Evolutionary conservation across 2,329 filamentous ascomycete species (phyloP).

Genomic region (Aspergillus versicolor): DNA sequence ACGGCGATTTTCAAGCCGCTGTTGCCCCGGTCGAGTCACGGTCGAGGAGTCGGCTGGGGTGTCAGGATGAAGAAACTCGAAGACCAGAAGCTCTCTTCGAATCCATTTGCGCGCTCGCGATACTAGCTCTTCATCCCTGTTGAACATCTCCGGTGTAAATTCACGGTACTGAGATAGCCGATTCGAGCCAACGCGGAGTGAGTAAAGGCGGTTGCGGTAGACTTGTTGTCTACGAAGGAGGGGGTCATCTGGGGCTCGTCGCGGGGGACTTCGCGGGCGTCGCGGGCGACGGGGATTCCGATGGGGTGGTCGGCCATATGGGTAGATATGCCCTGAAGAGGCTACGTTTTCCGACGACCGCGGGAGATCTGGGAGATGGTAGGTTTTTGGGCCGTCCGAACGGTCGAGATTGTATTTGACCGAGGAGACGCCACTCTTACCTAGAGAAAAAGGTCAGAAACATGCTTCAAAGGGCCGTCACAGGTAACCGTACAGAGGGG

Average conservation of each 20-base stretch:
- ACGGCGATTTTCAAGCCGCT: conserved; percentile 43
- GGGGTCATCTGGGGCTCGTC: conserved; percentile 40
- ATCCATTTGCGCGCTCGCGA: conserved; percentile 79
- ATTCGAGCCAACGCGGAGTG: conserved; percentile 80
- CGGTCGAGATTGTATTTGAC: conserved; percentile 66
- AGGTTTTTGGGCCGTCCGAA: conserved; percentile 56
- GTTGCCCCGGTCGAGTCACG: conserved; percentile 28
- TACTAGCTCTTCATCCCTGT: conserved; percentile 64
- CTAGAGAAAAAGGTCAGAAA: conserved; percentile 29
- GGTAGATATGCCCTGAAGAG: conserved; percentile 1
- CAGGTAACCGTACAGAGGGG: conserved; percentile 67
- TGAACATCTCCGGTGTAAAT: conserved; percentile 67
- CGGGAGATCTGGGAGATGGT: conserved; percentile 47
- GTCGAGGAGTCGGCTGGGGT: conserved; percentile 22
- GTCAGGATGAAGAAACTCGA: conserved; percentile 64
- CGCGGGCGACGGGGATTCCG: conserved; percentile 20
- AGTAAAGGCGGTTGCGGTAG: conserved; percentile 71
- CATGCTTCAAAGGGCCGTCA: not conserved
- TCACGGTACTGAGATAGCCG: conserved; percentile 73
- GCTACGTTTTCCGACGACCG: conserved; percentile 14
- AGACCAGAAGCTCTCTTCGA: conserved; percentile 79
- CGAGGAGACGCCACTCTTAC: conserved; percentile 53
- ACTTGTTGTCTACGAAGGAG: conserved; percentile 66
- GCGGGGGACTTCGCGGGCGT: conserved; percentile 24
- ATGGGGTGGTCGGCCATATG: conserved; percentile 5